phyloP scores from a whole-genome alignment of 2,329 filamentous ascomycete species.

The Venturia effusa region DNA sequence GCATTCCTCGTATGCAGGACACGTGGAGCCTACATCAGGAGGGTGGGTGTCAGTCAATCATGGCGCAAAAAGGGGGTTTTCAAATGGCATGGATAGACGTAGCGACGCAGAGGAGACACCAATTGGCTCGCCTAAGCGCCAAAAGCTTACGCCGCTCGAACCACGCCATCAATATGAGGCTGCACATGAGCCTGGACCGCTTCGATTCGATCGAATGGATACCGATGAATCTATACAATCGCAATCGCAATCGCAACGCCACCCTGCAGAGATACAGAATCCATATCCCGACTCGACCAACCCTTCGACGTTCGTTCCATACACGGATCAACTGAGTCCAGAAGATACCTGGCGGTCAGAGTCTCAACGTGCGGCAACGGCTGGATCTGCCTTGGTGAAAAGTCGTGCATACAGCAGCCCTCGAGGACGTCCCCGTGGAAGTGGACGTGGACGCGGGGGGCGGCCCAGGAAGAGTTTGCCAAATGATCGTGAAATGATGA shows the following conservation, averaged over 20 bases:
- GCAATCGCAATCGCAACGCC: conserved; percentile 6
- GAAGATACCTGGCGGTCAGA: conserved; percentile 12
- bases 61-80: conserved; percentile 8
- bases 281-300: conserved; percentile 10
- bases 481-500: conserved; percentile 16
- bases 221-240: conserved; percentile 7
- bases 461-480: conserved; percentile 27
- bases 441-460: conserved; percentile 30
- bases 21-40: not conserved
- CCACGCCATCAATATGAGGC: conserved; percentile 10
- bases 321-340: conserved; percentile 1
- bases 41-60: conserved; percentile 12
- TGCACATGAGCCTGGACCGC: not conserved
- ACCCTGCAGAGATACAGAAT: not conserved
- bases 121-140: conserved; percentile 13
- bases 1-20: not conserved
- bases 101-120: not conserved
- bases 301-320: conserved; percentile 5
- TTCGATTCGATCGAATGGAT: conserved; percentile 7
- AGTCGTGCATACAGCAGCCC: not conserved
- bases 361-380: not conserved
- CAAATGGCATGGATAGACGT: conserved; percentile 7
- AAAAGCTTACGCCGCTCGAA: conserved; percentile 13
- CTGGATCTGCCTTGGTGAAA: not conserved
- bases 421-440: conserved; percentile 19